Evolutionary conservation across 1,284 basidiomycete genomes (phyloP), one percentile per base, ranked within the genome.

Genomic region (Ceratobasidium papillatum): DNA sequence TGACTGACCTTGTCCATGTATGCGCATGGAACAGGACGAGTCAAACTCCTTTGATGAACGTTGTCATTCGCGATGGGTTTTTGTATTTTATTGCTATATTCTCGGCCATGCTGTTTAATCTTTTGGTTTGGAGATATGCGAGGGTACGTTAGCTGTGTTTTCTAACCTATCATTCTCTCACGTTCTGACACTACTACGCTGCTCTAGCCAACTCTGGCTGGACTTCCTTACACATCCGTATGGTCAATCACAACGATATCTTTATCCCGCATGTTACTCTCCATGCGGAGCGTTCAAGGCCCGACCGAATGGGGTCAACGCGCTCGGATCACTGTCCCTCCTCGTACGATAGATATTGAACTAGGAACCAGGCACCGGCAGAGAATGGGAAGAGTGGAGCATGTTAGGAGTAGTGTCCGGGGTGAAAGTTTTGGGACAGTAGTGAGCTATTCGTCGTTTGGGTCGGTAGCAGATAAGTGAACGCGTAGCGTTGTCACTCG

Each of bases 241-340:
- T 69, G 66, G 66, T 7, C 38, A 3, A 45, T 52, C 12, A 69
- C 66, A 12, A 69, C 66, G 1, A 56, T 69, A 3, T 51, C 52
- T 4, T 34, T 45, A n/a, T 69, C 66, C 14, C 66, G 66, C 5
- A 51, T 69, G 34, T 36, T 69, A 3, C 52, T 69, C 22, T 58
- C 66, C 8, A 56, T 69, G 38, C 52, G 38, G 30, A 25, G 52
- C n/a, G 66, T 69, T 4, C 66, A 69, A 47, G 52, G 66, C 25
- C 52, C 66, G 17, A 36, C 38, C n/a, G 66, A 69, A 9, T 69
- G 66, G 66, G 65, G 66, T 12, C 66, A 69, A 38, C 66, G 52
- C 8, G 66, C 47, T 8, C 52, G 38, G 17, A 58, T 69, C 41
- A 14, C 3, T 22, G 14, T 69, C 3, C 66, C 66, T 19, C 14